phyloP scores from a whole-genome alignment of 2,329 filamentous ascomycete genomes.

The Aspergillus pseudoterreus region DNA sequence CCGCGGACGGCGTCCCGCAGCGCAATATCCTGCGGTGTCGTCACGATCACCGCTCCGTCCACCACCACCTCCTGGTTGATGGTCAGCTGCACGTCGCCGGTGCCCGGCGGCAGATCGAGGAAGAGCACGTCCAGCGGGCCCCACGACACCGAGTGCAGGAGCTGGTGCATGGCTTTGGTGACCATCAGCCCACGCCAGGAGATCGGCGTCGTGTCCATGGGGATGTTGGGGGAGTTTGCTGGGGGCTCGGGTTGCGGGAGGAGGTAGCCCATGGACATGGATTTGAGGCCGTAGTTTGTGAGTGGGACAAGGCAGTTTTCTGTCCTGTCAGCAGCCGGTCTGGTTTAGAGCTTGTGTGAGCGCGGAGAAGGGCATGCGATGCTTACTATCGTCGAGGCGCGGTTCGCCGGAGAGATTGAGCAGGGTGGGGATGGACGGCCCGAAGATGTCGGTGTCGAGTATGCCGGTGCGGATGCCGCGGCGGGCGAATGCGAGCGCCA shows the following conservation, averaged over 20 bases:
- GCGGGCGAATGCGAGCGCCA: conserved; percentile 81
- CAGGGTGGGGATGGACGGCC: conserved; percentile 87
- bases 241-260: conserved; percentile 10
- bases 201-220: conserved; percentile 63
- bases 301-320: conserved; percentile 69
- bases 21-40: conserved; percentile 89
- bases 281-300: conserved; percentile 92
- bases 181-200: conserved; percentile 98
- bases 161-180: conserved; percentile 92
- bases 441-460: conserved; percentile 94
- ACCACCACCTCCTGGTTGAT: conserved; percentile 92
- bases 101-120: conserved; percentile 87
- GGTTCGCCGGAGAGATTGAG: conserved; percentile 79
- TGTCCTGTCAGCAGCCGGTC: conserved; percentile 9
- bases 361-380: neutral
- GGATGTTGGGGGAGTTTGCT: conserved; percentile 11
- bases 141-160: conserved; percentile 95
- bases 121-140: conserved; percentile 82
- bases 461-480: conserved; percentile 80
- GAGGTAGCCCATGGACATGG: conserved; percentile 85
- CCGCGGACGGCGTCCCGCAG: conserved; percentile 89
- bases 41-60: conserved; percentile 79
- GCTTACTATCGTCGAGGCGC: conserved; percentile 66
- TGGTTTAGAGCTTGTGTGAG: neutral
- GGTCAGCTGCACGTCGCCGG: conserved; percentile 93